These are phyloP conservation scores for Pseudonitzschia delicatissima DNA, from an alignment of 108 stramenopile species.

Conservation along the genomic window DNA sequence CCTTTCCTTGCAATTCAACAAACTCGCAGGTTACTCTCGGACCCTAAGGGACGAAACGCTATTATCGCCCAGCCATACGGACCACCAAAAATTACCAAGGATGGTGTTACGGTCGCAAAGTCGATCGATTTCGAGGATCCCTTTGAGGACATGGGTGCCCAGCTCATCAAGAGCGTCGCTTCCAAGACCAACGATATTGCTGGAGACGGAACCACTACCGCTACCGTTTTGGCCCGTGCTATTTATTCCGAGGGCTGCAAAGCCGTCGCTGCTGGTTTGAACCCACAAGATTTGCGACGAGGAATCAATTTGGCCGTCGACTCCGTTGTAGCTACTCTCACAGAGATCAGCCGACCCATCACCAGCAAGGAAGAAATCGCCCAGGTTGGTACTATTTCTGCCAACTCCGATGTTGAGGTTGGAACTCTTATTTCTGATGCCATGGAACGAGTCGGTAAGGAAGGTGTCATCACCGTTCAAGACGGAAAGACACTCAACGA, in stretches of 20 bases:
- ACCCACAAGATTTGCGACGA: conserved; percentile 95
- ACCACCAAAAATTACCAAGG: conserved; percentile 99
- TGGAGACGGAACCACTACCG: conserved; percentile 99
- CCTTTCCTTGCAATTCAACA: neutral
- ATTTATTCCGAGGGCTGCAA: conserved; percentile 99
- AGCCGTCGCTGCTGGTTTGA: conserved; percentile 99
- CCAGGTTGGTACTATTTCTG: conserved; percentile 99
- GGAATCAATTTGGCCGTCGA: conserved; percentile 96
- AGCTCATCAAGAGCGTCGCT: conserved; percentile 93
- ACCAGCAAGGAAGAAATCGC: conserved; percentile 95
- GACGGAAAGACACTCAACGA: conserved; percentile 99
- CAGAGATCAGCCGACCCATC: conserved; percentile 90
- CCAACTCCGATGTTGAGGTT: conserved; percentile 95
- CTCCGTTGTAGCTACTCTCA: conserved; percentile 82
- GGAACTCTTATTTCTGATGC: conserved; percentile 95
- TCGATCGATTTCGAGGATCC: conserved; percentile 98
- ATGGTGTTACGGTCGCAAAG: conserved; percentile 99
- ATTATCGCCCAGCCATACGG: conserved; percentile 99
- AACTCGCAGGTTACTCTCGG: conserved; percentile 98
- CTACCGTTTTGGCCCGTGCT: conserved; percentile 96
- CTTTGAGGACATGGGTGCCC: conserved; percentile 99
- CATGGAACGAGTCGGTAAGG: conserved; percentile 99
- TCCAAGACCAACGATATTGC: conserved; percentile 99
- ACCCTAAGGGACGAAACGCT: conserved; percentile 99
- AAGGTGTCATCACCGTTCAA: conserved; percentile 99